Evolutionary conservation across 768 basidiomycete species (phyloP).

Genomic region (Royoungia palumana): DNA sequence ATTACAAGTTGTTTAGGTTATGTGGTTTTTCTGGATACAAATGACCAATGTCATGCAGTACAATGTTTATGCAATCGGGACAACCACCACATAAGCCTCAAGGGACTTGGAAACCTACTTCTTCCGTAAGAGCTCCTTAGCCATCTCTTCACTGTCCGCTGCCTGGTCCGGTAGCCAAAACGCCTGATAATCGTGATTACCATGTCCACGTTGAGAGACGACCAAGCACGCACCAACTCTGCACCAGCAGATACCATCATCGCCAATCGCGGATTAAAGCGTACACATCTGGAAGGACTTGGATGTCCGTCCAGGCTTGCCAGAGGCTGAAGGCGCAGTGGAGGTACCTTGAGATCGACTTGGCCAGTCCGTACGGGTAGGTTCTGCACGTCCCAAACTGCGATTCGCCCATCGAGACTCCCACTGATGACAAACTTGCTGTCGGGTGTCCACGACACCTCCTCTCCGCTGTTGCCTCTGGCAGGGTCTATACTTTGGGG

Average conservation of each 20-base stretch:
- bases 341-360: constrained; percentile 53
- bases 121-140: constrained; percentile 65
- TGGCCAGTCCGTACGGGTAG: constrained; percentile 50
- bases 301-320: constrained; percentile 71
- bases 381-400: constrained; percentile 81
- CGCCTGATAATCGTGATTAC: constrained; percentile 39
- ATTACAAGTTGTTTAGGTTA: background rate
- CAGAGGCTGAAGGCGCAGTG: constrained; percentile 48
- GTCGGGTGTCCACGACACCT: constrained; percentile 92
- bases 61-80: background rate
- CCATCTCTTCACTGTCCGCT: constrained; percentile 67
- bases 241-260: constrained; percentile 86
- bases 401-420: constrained; percentile 78
- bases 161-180: constrained; percentile 68
- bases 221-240: constrained; percentile 62
- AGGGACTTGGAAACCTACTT: constrained; percentile 19
- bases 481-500: constrained; percentile 61
- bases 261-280: constrained; percentile 83
- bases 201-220: background rate
- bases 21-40: background rate
- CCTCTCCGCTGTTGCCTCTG: constrained; percentile 87
- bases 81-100: background rate
- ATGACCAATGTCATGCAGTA: background rate
- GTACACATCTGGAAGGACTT: constrained; percentile 80
- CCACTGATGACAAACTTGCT: constrained; percentile 88